Conservation (phyloP, 257 asterid genomes). For the Knoxia roxburghii region DNA sequence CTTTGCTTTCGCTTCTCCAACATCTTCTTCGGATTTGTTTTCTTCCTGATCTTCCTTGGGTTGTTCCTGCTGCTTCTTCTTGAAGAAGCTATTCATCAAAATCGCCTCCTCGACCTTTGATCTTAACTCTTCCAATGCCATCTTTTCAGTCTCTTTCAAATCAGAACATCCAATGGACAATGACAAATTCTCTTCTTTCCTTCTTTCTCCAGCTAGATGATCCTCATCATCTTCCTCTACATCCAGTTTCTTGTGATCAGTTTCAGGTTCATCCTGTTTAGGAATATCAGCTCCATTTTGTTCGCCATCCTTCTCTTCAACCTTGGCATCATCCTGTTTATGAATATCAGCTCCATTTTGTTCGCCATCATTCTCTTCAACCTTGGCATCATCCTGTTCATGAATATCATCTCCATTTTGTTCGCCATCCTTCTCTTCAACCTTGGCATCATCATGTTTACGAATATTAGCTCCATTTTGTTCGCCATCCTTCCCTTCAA, state of each 20-base stretch:
- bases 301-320: neutral
- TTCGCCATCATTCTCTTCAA: too few relatives aligned
- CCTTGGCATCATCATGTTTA: neutral
- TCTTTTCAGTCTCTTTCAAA: constrained; percentile 36
- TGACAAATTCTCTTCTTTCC: constrained; percentile 13
- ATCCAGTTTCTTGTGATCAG: neutral
- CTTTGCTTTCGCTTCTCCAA: neutral
- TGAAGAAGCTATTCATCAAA: constrained; percentile 16
- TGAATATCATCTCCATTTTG: neutral
- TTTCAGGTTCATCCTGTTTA: neutral
- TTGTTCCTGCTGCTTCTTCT: constrained; percentile 1
- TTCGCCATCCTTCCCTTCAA: too few relatives aligned
- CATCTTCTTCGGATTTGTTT: too few relatives aligned
- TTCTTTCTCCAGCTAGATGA: constrained; percentile 9
- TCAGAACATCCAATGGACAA: constrained; percentile 4
- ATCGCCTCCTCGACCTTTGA: constrained; percentile 41
- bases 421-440: neutral
- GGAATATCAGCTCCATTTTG: neutral
- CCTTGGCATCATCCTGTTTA: neutral
- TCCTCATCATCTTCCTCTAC: neutral
- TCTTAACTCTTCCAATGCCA: constrained; percentile 42
- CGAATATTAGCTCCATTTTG: too few relatives aligned
- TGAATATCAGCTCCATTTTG: too few relatives aligned
- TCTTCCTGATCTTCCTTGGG: neutral
- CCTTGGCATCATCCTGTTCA: neutral